A percentile compares a stretch with the other conserved stretches of the same genome.
These are phyloP conservation scores for Rutstroemia sp. DNA, from an alignment of 2,329 filamentous ascomycete species.

Conservation along the genomic window DNA sequence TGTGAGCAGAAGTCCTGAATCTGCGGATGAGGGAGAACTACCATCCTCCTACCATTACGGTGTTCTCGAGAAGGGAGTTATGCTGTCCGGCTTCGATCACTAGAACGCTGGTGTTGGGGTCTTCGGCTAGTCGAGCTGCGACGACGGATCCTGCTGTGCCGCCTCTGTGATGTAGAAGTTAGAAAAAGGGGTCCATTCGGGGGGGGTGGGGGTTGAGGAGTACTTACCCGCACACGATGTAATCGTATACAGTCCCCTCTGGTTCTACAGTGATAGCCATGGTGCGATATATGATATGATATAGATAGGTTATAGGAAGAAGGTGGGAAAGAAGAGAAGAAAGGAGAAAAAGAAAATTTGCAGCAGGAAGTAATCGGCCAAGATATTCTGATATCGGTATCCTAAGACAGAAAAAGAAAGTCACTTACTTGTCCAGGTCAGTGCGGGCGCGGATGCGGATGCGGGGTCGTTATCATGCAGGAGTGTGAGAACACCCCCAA, in stretches of 20 bases:
- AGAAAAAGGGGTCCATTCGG: not conserved
- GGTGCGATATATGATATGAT: not conserved
- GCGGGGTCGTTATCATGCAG: no score
- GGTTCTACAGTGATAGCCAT: slow-evolving; percentile 16
- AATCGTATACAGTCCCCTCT: slow-evolving; percentile 18
- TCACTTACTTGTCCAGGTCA: no score
- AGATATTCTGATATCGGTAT: no score
- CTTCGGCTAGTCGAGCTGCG: slow-evolving; percentile 46
- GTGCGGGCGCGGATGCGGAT: no score
- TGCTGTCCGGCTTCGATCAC: slow-evolving; percentile 42
- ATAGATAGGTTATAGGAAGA: not conserved
- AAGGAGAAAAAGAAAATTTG: no score
- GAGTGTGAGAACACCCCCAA: no score
- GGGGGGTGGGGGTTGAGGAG: not conserved
- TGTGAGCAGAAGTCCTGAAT: not conserved
- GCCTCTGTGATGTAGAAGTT: slow-evolving; percentile 23
- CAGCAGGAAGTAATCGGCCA: no score
- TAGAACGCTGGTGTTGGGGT: slow-evolving; percentile 38
- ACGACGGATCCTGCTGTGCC: slow-evolving; percentile 43
- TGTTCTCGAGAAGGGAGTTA: slow-evolving; percentile 39
- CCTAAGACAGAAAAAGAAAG: no score
- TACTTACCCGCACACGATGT: slow-evolving; percentile 24
- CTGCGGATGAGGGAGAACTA: slow-evolving; percentile 7
- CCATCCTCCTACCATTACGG: slow-evolving; percentile 44
- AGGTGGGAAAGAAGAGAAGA: not conserved